phyloP scores from a whole-genome alignment of 1,284 basidiomycete species.

The Lentinus polychrous region DNA sequence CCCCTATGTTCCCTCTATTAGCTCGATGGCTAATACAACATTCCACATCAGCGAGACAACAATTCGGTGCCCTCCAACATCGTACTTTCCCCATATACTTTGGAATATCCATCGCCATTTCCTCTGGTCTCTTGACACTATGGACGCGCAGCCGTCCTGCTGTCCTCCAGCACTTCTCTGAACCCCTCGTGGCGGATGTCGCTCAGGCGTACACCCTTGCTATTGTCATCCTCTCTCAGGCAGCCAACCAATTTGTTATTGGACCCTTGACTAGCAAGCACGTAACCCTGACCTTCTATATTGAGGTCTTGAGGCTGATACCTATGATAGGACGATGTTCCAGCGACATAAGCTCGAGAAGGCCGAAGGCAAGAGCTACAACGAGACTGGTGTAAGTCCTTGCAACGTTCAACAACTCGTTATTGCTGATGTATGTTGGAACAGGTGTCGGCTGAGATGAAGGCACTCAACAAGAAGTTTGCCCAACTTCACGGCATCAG shows the following conservation, averaged over 20 bases:
- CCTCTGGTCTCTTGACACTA: constrained; percentile 47
- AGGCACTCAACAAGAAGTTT: constrained; percentile 59
- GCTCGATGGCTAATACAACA: constrained; percentile 1
- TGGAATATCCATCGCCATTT: constrained; percentile 47
- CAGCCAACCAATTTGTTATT: constrained; percentile 51
- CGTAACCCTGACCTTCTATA: background rate
- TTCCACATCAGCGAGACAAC: constrained; percentile 46
- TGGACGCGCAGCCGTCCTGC: constrained; percentile 64
- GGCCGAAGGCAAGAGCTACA: constrained; percentile 63
- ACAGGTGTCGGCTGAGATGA: constrained; percentile 67
- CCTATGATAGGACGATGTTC: constrained; percentile 59
- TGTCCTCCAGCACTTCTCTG: constrained; percentile 42
- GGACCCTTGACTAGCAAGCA: constrained; percentile 65
- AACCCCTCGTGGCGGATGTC: constrained; percentile 55
- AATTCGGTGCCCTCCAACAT: constrained; percentile 74
- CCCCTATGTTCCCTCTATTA: background rate
- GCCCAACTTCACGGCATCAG: constrained; percentile 61
- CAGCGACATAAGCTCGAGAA: constrained; percentile 69
- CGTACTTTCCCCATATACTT: constrained; percentile 76
- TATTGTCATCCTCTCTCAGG: constrained; percentile 42
- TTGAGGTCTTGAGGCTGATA: background rate
- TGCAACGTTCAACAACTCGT: constrained; percentile 1
- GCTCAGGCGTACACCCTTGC: constrained; percentile 63
- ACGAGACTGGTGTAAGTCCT: constrained; percentile 50
- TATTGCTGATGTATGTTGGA: background rate